Conservation (phyloP, 1,284 basidiomycete species). For the Pseudozyma thailandica region DNA sequence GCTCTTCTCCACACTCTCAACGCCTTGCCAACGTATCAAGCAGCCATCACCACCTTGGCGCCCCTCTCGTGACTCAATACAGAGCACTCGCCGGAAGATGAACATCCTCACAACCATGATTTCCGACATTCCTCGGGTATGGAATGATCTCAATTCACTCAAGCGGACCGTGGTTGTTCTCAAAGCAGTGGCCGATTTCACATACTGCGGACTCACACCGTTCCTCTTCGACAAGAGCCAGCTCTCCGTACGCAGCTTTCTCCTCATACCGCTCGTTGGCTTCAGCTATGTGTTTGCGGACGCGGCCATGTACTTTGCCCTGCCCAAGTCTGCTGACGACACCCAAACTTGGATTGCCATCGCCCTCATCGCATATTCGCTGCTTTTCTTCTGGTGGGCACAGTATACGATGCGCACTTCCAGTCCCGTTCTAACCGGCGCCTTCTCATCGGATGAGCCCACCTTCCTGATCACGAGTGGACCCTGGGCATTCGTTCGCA, state of each 20-base stretch:
- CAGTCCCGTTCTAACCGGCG: constrained; percentile 15
- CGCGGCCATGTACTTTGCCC: constrained; percentile 34
- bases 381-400: constrained; percentile 44
- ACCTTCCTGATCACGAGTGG: constrained; percentile 33
- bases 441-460: constrained; percentile 37
- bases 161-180: constrained; percentile 25
- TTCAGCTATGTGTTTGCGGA: constrained; percentile 15
- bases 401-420: constrained; percentile 30
- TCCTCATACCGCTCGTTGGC: constrained; percentile 9
- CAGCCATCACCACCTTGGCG: not conserved
- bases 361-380: constrained; percentile 25
- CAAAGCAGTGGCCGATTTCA: constrained; percentile 35
- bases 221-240: constrained; percentile 29
- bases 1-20: not conserved
- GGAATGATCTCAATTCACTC: constrained; percentile 23
- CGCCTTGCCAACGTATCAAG: not conserved
- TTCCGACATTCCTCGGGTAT: constrained; percentile 19
- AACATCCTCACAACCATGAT: constrained; percentile 20
- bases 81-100: constrained; percentile 20
- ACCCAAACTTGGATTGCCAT: constrained; percentile 25
- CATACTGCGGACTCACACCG: constrained; percentile 24
- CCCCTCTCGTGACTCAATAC: not conserved
- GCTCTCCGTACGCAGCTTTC: constrained; percentile 20
- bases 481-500: constrained; percentile 38
- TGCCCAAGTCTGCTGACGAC: constrained; percentile 31